Evolutionary conservation across 169 alveolate genomes (phyloP), one percentile per base, ranked within the genome.

Genomic region (Plasmodium malariae): DNA sequence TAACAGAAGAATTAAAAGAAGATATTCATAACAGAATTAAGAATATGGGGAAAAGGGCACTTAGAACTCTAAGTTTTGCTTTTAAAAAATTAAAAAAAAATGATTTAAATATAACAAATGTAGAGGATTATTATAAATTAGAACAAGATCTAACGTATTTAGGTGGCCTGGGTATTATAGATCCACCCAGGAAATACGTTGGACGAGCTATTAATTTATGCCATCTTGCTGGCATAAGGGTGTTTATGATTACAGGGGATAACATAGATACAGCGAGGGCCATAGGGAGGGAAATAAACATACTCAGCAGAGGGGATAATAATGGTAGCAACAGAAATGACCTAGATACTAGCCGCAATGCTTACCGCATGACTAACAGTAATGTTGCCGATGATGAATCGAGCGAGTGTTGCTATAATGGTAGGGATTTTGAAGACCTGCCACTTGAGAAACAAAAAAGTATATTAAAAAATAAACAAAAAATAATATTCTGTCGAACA

Each of bases 221-320:
- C 92, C 97, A 92, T 54, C 73, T 94, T 45, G 99, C 99, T 1
- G 99, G 99, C 54, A 98, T 99, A 63, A 88, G 98, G 74, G 99
- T 99, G 2, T 96, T 98, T 74, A 99, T 99, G 99, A 98, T 99
- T 60, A 99, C 99, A 5, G 99, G 99, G 0, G 99, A 98, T 95
- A 97, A 97, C 89, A 95, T 98, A 65, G 94, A 96, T 72, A 99
- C 99, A 0, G 99, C 99, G 0, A 99, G 98, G 92, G 99, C 99
- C 26, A 98, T 99, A 72, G 99, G 99, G 0, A 94, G 95, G 72
- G 97, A 98, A 90, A 96, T 98, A 9, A 98, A 98, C 26, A 99
- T 99, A 57, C 91, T 98, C 14, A 59, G 28, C 6, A 21, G 21
- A n/a, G n/a, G n/a, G n/a, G 32, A 48, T 12, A 36, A 54, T 14